These are phyloP conservation scores for Coemansia sp. DNA, from an alignment of 192 early-diverging fungal genomes.

Conservation along the genomic window DNA sequence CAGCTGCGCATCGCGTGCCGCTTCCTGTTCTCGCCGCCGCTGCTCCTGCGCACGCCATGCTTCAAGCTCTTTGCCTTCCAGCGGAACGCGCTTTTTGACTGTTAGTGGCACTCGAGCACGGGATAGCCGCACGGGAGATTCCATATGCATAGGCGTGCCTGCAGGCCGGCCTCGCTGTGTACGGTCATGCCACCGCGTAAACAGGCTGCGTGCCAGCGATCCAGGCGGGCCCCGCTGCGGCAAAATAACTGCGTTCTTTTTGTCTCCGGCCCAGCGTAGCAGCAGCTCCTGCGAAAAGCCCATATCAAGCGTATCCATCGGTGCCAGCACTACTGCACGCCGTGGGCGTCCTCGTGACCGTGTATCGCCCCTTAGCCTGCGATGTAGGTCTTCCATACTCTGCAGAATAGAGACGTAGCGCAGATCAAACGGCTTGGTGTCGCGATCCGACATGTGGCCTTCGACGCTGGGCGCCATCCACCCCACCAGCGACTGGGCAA, in stretches of 20 bases:
- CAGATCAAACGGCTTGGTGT: slow-evolving; percentile 89
- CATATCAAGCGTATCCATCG: slow-evolving; percentile 71
- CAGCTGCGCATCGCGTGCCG: slow-evolving; percentile 65
- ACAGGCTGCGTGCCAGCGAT: slow-evolving; percentile 66
- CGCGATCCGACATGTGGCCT: slow-evolving; percentile 64
- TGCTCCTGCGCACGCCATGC: slow-evolving; percentile 63
- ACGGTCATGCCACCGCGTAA: slow-evolving; percentile 45
- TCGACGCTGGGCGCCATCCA: slow-evolving; percentile 92
- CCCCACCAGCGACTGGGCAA: slow-evolving; percentile 87
- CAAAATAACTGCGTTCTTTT: slow-evolving; percentile 67
- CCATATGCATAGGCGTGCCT: slow-evolving; percentile 15
- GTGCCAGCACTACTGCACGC: slow-evolving; percentile 82
- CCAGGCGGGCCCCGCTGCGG: slow-evolving; percentile 74
- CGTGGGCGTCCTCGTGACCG: slow-evolving; percentile 61
- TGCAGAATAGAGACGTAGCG: slow-evolving; percentile 70
- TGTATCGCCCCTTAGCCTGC: slow-evolving; percentile 19
- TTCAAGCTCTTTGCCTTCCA: slow-evolving; percentile 85
- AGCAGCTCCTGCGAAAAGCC: slow-evolving; percentile 83
- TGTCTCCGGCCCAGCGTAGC: slow-evolving; percentile 61
- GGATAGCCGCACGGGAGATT: slow-evolving; percentile 23
- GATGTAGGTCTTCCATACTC: slow-evolving; percentile 53
- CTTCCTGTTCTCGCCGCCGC: slow-evolving; percentile 68
- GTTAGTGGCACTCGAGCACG: slow-evolving; percentile 33
- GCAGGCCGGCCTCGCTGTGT: slow-evolving; percentile 15
- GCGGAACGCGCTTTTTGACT: slow-evolving; percentile 62